These are phyloP conservation scores for Melanomma pulvis-pyrius DNA, from an alignment of 495 filamentous ascomycete genomes.

Conservation along the genomic window DNA sequence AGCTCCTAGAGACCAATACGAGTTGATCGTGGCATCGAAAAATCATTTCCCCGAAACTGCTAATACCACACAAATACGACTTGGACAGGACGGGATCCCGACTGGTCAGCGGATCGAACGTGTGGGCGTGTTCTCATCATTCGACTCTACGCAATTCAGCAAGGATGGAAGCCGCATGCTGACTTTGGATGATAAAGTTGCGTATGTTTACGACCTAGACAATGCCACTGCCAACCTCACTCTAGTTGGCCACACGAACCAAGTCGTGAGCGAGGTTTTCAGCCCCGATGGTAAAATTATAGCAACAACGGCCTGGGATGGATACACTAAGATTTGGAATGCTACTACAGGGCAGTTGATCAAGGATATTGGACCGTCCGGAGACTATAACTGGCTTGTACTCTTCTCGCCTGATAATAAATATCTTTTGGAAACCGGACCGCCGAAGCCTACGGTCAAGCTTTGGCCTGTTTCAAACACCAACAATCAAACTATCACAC, in stretches of 20 bases:
- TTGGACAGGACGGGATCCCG: background rate
- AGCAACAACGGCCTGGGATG: constrained; percentile 8
- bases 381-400: constrained; percentile 5
- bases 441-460: background rate
- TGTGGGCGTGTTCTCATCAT: background rate
- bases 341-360: background rate
- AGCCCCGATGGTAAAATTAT: constrained; percentile 11
- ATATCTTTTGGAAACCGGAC: background rate
- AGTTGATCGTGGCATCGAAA: background rate
- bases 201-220: background rate
- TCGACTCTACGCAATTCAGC: background rate
- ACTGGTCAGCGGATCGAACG: background rate
- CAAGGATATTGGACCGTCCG: background rate
- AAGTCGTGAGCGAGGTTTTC: background rate
- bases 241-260: background rate
- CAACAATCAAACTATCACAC: background rate
- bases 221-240: constrained; percentile 4
- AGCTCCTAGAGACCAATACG: background rate
- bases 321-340: constrained; percentile 4
- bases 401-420: constrained; percentile 10
- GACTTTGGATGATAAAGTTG: background rate
- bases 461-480: background rate
- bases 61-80: background rate
- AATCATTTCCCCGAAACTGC: background rate
- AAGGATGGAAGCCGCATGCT: background rate